Evolutionary conservation across 768 basidiomycete species (phyloP).

Genomic region (Leccinum broughii): DNA sequence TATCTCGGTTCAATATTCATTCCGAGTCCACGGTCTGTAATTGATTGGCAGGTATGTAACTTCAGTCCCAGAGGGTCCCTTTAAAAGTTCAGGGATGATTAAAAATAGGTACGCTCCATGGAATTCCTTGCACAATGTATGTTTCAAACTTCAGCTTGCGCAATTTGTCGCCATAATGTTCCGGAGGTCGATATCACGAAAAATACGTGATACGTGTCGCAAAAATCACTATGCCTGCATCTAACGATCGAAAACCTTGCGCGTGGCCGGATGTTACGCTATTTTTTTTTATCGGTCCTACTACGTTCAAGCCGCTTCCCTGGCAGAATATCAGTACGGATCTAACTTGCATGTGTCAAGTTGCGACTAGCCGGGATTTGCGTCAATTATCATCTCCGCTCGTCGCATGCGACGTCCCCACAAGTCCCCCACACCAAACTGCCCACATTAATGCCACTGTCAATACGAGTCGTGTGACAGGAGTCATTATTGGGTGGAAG

Average conservation of each 20-base stretch:
- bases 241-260: not conserved
- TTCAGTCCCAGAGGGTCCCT: not conserved
- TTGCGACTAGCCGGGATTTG: not conserved
- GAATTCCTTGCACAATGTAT: not conserved
- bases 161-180: not conserved
- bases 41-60: not conserved
- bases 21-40: not conserved
- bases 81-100: not conserved
- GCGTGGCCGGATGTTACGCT: not conserved
- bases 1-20: not conserved
- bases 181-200: not conserved
- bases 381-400: not conserved
- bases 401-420: not conserved
- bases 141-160: slow-evolving; percentile 11
- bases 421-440: not conserved
- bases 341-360: not conserved
- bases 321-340: not conserved
- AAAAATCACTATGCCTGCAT: not conserved
- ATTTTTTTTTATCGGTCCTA: not conserved
- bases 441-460: not conserved
- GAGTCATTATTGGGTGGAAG: not conserved
- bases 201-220: not conserved
- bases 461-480: not conserved
- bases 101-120: not conserved
- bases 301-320: not conserved